Evolutionary conservation across 2,329 filamentous ascomycete species (phyloP), one percentile per base, ranked within the genome.

Genomic region (Colletotrichum tropicale): DNA sequence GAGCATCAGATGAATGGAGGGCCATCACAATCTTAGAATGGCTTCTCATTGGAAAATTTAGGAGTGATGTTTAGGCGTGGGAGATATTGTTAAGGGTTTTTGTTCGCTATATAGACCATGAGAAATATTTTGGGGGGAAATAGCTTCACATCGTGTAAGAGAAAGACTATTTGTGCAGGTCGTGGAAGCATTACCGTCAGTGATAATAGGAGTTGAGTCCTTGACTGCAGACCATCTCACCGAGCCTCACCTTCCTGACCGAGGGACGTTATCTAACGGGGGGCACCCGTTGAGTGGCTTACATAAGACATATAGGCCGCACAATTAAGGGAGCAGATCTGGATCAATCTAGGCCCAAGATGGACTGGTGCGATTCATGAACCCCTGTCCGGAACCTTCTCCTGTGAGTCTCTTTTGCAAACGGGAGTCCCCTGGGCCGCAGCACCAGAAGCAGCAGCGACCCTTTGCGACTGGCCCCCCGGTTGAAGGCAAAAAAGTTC

Each of bases 321-420:
- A 64, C 32, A 56, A 76, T 76, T 69, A 74, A 76, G 74, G 74
- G 74, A 76, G 62, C 55, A 75, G 73, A 73, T 68, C 74, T 69
- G 70, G 74, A 74, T 60, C 58, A 38, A 36, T 28, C 74, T 76
- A 74, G 36, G 7, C 70, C 70, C 21, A 74, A 74, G 18, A 36
- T 3, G 65, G 74, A 65, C 26, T 76, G 65, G 74, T 64, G 64
- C 70, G 48, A 74, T 69, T 69, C 58, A 18, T 48, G 70, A 76
- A 66, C 52, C 74, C 74, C 70, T 73, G 74, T 52, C 70, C 64
- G 70, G 34, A 75, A 60, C 70, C 64, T 60, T 73, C 70, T 75
- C 64, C 64, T 75, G 69, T 75, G 10, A 72, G 69, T 67, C 38
- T 74, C 58, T 52, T 62, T 48, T 71, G 70, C 58, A 67, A 56